phyloP scores from a whole-genome alignment of 192 early-diverging fungal species.

The Phlyctochytrium bullatum region DNA sequence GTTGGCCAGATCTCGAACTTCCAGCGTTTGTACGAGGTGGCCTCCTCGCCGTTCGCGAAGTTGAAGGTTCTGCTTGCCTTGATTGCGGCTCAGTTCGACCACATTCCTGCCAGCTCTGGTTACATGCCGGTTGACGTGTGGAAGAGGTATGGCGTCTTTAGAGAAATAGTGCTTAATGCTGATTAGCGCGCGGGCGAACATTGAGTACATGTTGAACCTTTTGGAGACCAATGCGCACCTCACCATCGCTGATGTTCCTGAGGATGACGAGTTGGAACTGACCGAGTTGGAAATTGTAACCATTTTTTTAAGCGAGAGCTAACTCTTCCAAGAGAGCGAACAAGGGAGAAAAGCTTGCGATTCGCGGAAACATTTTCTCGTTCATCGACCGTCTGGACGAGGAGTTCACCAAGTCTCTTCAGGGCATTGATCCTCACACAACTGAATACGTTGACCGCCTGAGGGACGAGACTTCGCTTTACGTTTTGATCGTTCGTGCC shows the following conservation, averaged over 20 bases:
- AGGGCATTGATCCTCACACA: conserved; percentile 95
- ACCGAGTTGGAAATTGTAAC: conserved; percentile 15
- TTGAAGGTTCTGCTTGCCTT: conserved; percentile 81
- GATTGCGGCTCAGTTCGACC: conserved; percentile 88
- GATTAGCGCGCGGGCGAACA: conserved; percentile 44
- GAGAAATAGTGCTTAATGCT: background rate
- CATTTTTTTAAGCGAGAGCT: background rate
- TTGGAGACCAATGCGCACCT: conserved; percentile 75
- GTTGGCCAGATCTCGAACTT: conserved; percentile 69
- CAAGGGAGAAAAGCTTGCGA: conserved; percentile 36
- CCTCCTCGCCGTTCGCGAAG: conserved; percentile 69
- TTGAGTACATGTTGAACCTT: conserved; percentile 75
- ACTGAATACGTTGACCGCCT: conserved; percentile 95
- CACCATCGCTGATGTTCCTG: conserved; percentile 65
- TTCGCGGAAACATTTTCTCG: conserved; percentile 83
- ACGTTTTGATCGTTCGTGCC: conserved; percentile 82
- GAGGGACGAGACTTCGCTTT: conserved; percentile 83
- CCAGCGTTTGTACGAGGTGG: conserved; percentile 53
- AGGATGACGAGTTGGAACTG: conserved; percentile 53
- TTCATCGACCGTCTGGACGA: conserved; percentile 94
- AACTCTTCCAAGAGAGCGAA: background rate
- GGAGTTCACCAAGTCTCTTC: conserved; percentile 94
- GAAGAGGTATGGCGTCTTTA: conserved; percentile 50
- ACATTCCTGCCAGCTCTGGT: conserved; percentile 54
- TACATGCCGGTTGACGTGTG: conserved; percentile 80